A percentile compares a stretch with the other conserved stretches of the same genome.
phyloP scores from a whole-genome alignment of 78 protist genomes.

The Creolimax fragrantissima region DNA sequence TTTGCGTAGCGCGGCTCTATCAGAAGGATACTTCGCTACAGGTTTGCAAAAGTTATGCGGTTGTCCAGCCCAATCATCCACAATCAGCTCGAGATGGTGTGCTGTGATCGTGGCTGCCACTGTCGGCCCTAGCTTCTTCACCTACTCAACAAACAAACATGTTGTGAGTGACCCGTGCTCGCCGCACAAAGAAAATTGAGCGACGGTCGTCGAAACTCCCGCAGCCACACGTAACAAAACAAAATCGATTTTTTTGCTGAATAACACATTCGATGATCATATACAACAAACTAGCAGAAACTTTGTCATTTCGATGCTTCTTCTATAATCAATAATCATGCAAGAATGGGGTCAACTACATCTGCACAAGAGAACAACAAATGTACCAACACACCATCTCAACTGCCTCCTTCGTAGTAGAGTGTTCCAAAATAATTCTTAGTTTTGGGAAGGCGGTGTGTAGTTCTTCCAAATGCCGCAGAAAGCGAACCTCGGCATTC shows the following conservation, averaged over 20 bases:
- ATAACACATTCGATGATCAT: too few species aligned
- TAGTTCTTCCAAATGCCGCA: neutral
- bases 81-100: constrained; percentile 24
- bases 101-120: constrained; percentile 39
- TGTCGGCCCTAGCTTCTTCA: constrained; percentile 5
- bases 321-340: too few species aligned
- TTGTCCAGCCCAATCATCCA: constrained; percentile 35
- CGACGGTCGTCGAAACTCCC: too few species aligned
- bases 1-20: constrained; percentile 10
- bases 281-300: too few species aligned
- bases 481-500: neutral
- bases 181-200: too few species aligned
- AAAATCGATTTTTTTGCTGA: too few species aligned
- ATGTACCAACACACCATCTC: neutral
- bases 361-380: too few species aligned
- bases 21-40: constrained; percentile 29
- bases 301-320: too few species aligned
- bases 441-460: constrained; percentile 14
- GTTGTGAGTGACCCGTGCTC: neutral
- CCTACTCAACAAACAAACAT: neutral
- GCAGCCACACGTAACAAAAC: too few species aligned
- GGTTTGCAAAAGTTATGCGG: constrained; percentile 34
- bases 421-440: constrained; percentile 24
- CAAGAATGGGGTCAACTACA: too few species aligned
- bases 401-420: constrained; percentile 16